A percentile compares a stretch with the other conserved stretches of the same genome.
phyloP scores from a whole-genome alignment of 202 grass and related monocot genomes.

The Eragrostis tef region DNA sequence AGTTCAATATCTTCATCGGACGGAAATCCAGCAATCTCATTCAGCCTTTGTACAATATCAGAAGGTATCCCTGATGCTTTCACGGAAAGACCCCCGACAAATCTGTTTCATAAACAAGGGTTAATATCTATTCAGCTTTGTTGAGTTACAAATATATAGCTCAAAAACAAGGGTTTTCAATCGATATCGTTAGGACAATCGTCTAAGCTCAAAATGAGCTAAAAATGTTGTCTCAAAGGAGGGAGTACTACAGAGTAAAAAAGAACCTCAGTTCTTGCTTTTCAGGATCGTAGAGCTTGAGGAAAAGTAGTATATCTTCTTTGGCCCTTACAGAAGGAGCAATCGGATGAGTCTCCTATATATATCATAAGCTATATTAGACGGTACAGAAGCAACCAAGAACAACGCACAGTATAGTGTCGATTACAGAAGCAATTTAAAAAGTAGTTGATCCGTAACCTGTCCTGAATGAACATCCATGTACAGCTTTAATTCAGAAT shows the following conservation, averaged over 20 bases:
- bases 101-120: constrained; percentile 58
- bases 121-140: constrained; percentile 8
- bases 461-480: constrained; percentile 55
- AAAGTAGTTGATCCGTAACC: constrained; percentile 55
- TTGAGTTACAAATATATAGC: neutral
- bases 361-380: constrained; percentile 36
- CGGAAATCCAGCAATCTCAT: constrained; percentile 64
- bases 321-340: constrained; percentile 50
- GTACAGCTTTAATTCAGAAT: constrained; percentile 66
- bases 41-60: constrained; percentile 64
- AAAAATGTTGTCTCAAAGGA: too few relatives aligned
- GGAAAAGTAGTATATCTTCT: constrained; percentile 74
- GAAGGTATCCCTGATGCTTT: constrained; percentile 59
- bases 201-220: too few relatives aligned
- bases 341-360: constrained; percentile 46
- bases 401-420: neutral
- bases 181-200: too few relatives aligned
- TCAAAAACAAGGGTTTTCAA: too few relatives aligned
- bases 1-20: constrained; percentile 67
- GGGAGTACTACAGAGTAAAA: neutral
- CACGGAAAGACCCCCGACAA: constrained; percentile 55
- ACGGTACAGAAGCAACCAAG: constrained; percentile 40
- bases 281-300: constrained; percentile 71
- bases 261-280: constrained; percentile 75
- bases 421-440: constrained; percentile 12